Conservation (phyloP, 257 asterid species). For the Scutellaria barbata region DNA sequence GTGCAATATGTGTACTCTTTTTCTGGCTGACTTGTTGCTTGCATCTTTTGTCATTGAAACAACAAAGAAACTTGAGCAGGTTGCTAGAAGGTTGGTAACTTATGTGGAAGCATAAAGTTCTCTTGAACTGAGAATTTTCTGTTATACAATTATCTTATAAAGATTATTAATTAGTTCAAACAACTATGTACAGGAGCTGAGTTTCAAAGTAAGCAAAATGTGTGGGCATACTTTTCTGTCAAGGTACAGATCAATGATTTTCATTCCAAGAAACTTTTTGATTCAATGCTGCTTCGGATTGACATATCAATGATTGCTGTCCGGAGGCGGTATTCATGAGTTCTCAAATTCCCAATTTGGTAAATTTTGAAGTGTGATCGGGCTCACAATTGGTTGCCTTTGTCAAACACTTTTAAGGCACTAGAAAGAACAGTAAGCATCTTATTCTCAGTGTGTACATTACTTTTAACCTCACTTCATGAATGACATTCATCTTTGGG, state of each 20-base stretch:
- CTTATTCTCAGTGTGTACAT: constrained; percentile 20
- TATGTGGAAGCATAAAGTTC: constrained; percentile 84
- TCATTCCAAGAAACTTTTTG: constrained; percentile 10
- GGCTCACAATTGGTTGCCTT: constrained; percentile 26
- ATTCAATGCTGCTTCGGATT: constrained; percentile 33
- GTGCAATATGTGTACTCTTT: constrained; percentile 16
- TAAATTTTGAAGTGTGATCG: constrained; percentile 49
- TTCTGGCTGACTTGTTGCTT: constrained; percentile 2
- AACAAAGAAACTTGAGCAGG: constrained; percentile 90
- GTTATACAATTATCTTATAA: constrained; percentile 20
- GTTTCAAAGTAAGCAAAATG: constrained; percentile 99
- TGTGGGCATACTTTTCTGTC: constrained; percentile 99
- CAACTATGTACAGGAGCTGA: constrained; percentile 73
- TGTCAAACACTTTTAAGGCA: constrained; percentile 20
- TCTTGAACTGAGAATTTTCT: constrained; percentile 15
- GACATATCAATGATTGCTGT: constrained; percentile 59
- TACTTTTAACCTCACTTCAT: not conserved
- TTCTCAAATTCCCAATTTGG: constrained; percentile 99
- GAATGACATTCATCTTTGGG: constrained; percentile 21
- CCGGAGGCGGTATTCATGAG: constrained; percentile 99
- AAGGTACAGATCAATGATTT: constrained; percentile 60
- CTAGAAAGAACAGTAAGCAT: not conserved
- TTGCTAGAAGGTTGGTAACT: constrained; percentile 97
- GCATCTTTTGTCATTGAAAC: constrained; percentile 53
- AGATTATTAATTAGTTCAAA: constrained; percentile 36